Evolutionary conservation across 495 filamentous ascomycete genomes (phyloP).

Genomic region (Opeltia flavorubescens): DNA sequence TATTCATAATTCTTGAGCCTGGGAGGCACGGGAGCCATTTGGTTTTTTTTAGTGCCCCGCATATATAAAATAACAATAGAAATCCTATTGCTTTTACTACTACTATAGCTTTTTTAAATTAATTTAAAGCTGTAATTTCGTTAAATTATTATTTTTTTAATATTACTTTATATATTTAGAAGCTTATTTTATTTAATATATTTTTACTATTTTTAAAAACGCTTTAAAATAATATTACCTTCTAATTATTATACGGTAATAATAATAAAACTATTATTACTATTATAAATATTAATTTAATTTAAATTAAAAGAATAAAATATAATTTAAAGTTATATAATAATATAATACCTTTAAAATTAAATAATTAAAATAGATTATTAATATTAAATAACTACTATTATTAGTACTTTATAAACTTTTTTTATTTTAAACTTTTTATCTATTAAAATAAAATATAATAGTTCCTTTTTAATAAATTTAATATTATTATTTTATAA

Average conservation of each 20-base stretch:
- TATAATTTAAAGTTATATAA: background rate
- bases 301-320: background rate
- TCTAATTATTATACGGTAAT: background rate
- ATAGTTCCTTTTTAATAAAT: background rate
- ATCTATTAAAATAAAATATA: background rate
- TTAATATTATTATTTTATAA: background rate
- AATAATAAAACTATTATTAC: background rate
- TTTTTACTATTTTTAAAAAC: background rate
- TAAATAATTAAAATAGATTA: background rate
- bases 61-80: too few species aligned
- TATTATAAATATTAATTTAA: background rate
- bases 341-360: background rate
- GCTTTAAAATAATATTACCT: background rate
- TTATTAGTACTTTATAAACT: background rate
- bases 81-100: too few species aligned
- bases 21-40: too few species aligned
- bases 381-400: background rate
- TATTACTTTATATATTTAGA: too few species aligned
- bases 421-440: background rate
- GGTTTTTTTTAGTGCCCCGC: too few species aligned
- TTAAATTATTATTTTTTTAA: too few species aligned
- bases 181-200: too few species aligned
- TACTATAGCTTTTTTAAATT: too few species aligned
- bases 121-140: too few species aligned
- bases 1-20: too few species aligned